A percentile compares a stretch with the other conserved stretches of the same genome.
Conservation (phyloP, 2,329 filamentous ascomycete species). For the Metarhizium guizhouense region DNA sequence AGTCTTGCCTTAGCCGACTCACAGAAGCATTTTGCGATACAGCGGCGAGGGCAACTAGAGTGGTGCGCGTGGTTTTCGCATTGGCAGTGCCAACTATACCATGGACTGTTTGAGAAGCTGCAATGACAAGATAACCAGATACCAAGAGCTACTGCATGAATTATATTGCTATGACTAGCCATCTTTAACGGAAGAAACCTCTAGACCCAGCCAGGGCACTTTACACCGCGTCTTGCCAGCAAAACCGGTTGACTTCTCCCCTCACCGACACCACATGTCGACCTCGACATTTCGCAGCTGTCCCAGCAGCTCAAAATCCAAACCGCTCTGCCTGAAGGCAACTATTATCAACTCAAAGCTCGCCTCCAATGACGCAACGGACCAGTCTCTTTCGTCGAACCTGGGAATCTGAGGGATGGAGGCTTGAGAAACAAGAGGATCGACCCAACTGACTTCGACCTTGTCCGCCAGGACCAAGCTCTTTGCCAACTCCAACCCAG, state of each 20-base stretch:
- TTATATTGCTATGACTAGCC: not conserved
- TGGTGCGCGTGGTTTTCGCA: too few relatives aligned
- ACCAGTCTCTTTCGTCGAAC: conserved; percentile 30
- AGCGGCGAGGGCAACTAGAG: too few relatives aligned
- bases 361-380: conserved; percentile 20
- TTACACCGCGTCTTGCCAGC: too few relatives aligned
- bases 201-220: too few relatives aligned
- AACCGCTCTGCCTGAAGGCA: conserved; percentile 30
- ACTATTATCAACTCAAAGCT: conserved; percentile 35
- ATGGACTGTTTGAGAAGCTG: too few relatives aligned
- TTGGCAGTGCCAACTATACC: too few relatives aligned
- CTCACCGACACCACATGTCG: conserved; percentile 28
- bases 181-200: too few relatives aligned
- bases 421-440: conserved; percentile 33
- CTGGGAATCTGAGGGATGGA: conserved; percentile 30
- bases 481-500: conserved; percentile 33
- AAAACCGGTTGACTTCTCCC: too few relatives aligned
- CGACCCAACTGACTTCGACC: conserved; percentile 34
- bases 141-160: too few relatives aligned
- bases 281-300: conserved; percentile 24
- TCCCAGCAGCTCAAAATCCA: conserved; percentile 31
- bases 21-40: too few relatives aligned
- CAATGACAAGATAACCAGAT: too few relatives aligned
- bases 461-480: conserved; percentile 25
- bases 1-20: too few relatives aligned